Evolutionary conservation across 2,329 filamentous ascomycete genomes (phyloP).

Genomic region (Colletotrichum higginsianum): DNA sequence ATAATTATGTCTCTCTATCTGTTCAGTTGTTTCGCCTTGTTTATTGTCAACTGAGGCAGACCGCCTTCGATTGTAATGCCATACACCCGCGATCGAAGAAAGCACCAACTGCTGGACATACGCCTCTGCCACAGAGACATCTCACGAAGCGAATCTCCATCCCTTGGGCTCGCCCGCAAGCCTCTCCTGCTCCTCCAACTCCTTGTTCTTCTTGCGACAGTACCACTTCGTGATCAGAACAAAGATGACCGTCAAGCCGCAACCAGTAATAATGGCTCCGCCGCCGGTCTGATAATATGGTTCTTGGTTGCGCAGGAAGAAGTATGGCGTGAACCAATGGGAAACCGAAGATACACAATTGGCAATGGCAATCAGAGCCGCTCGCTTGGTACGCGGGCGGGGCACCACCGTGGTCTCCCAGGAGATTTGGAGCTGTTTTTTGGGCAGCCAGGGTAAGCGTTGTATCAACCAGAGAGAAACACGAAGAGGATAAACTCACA

Average conservation of each 20-base stretch:
- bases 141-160: conserved; percentile 34
- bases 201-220: conserved; percentile 47
- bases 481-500: neutral
- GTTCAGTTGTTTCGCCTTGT: too few relatives aligned
- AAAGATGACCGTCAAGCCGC: conserved; percentile 45
- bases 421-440: conserved; percentile 52
- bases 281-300: conserved; percentile 51
- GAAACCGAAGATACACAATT: conserved; percentile 57
- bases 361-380: conserved; percentile 59
- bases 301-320: conserved; percentile 51
- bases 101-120: too few relatives aligned
- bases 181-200: conserved; percentile 43
- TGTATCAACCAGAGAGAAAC: neutral
- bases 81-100: neutral
- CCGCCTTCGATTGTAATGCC: neutral
- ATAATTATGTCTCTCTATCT: neutral
- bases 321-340: conserved; percentile 60
- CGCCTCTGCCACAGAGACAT: neutral
- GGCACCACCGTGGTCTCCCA: conserved; percentile 61
- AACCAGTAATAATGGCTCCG: conserved; percentile 48
- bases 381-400: conserved; percentile 56
- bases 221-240: conserved; percentile 45
- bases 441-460: neutral
- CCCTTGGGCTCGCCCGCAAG: conserved; percentile 27
- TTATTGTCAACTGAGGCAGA: neutral